Conservation (phyloP, 345 rosid species). For the Syzygium aromaticum region DNA sequence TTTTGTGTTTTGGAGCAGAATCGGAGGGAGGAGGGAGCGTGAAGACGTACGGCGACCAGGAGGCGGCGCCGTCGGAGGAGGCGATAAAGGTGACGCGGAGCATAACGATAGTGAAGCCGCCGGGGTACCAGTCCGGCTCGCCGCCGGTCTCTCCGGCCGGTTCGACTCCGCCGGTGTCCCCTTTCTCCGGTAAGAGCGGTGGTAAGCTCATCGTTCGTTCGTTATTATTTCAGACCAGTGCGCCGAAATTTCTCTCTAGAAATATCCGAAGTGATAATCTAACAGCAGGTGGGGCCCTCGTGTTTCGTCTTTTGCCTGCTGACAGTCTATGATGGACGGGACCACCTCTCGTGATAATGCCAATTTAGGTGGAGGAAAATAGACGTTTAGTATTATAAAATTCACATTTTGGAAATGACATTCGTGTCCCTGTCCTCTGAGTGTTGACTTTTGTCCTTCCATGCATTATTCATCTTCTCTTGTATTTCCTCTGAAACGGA, state of each 20-base stretch:
- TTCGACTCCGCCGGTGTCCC: conserved; percentile 75
- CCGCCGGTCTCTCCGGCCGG: conserved; percentile 89
- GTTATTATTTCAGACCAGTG: neutral
- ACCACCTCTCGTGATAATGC: neutral
- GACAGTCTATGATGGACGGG: neutral
- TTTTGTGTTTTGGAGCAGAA: conserved; percentile 25
- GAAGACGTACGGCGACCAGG: conserved; percentile 31
- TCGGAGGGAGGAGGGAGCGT: conserved; percentile 44
- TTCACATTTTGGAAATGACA: neutral
- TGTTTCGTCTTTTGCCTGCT: neutral
- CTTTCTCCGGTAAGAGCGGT: conserved; percentile 64
- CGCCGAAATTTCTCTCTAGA: neutral
- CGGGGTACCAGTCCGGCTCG: conserved; percentile 66
- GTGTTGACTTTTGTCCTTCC: neutral
- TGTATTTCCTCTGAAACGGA: neutral
- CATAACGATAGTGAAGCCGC: conserved; percentile 86
- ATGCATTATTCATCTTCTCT: neutral
- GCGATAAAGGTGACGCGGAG: conserved; percentile 61
- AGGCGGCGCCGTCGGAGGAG: conserved; percentile 24
- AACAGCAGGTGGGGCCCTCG: neutral
- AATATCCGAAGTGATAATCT: neutral
- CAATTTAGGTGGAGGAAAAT: neutral
- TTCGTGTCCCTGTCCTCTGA: neutral
- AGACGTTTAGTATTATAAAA: neutral
- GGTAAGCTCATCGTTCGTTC: neutral